A percentile compares a stretch with the other conserved stretches of the same genome.
Evolutionary conservation across 169 alveolate genomes (phyloP).

Genomic region (Eimeria brunetti): DNA sequence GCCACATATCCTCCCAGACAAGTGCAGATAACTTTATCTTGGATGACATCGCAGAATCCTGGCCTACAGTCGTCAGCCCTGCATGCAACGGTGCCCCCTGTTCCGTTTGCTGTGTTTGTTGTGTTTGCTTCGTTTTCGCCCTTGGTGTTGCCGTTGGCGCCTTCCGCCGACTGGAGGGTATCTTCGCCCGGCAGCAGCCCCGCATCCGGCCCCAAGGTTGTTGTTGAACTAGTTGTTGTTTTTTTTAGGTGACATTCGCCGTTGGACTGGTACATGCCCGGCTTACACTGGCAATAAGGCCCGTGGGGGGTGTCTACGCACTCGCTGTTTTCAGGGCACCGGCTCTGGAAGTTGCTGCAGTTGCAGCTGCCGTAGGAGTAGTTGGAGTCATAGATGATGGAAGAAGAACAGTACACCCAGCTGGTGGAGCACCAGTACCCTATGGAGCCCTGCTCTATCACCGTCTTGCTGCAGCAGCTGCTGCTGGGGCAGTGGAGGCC

Average conservation of each 20-base stretch:
- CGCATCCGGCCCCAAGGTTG: too few relatives aligned
- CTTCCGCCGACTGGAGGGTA: too few relatives aligned
- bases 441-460: neutral
- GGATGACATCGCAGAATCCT: neutral
- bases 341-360: neutral
- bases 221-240: too few relatives aligned
- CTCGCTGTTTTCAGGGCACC: neutral
- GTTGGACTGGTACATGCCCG: too few relatives aligned
- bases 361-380: neutral
- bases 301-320: neutral
- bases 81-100: neutral
- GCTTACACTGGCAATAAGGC: too few relatives aligned
- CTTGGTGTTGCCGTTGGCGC: too few relatives aligned
- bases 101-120: neutral
- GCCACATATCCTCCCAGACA: neutral
- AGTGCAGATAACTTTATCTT: neutral
- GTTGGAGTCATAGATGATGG: neutral
- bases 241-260: too few relatives aligned
- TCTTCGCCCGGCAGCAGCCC: too few relatives aligned
- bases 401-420: neutral
- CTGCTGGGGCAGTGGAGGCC: conserved; percentile 1
- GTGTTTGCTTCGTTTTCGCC: too few relatives aligned
- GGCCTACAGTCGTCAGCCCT: conserved; percentile 1
- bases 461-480: neutral
- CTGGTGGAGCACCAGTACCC: neutral